A percentile compares a stretch with the other conserved stretches of the same genome.
These are phyloP conservation scores for Phylloporus sp. DNA, from an alignment of 768 basidiomycete species.

Conservation along the genomic window DNA sequence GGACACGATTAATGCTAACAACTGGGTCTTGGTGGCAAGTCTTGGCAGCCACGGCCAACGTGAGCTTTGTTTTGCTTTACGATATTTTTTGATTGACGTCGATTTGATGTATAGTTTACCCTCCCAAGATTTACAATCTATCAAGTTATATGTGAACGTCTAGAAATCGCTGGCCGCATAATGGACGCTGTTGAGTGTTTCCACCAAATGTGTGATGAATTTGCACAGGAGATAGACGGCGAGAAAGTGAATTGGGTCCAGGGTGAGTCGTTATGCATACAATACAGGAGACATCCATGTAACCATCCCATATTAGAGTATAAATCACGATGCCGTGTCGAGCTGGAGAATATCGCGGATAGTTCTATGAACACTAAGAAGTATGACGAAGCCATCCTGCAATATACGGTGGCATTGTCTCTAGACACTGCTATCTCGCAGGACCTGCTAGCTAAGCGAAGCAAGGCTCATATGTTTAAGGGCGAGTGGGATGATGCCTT, in stretches of 20 bases:
- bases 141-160: background rate
- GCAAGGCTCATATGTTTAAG: background rate
- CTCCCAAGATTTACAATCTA: background rate
- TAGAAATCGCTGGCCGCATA: background rate
- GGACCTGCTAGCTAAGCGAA: background rate
- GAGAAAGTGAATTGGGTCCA: background rate
- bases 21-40: conserved; percentile 3
- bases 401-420: background rate
- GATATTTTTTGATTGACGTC: background rate
- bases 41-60: background rate
- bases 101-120: background rate
- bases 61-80: background rate
- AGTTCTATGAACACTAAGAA: background rate
- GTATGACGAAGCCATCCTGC: background rate
- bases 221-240: background rate
- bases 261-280: background rate
- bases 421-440: background rate
- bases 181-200: background rate
- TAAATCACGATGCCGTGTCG: background rate
- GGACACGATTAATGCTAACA: conserved; percentile 2
- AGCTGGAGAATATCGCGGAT: background rate
- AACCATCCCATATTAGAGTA: background rate
- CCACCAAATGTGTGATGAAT: background rate
- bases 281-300: background rate
- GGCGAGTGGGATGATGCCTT: conserved; percentile 1